Conservation (phyloP, 345 rosid species). For the Lenwebbia sp. region DNA sequence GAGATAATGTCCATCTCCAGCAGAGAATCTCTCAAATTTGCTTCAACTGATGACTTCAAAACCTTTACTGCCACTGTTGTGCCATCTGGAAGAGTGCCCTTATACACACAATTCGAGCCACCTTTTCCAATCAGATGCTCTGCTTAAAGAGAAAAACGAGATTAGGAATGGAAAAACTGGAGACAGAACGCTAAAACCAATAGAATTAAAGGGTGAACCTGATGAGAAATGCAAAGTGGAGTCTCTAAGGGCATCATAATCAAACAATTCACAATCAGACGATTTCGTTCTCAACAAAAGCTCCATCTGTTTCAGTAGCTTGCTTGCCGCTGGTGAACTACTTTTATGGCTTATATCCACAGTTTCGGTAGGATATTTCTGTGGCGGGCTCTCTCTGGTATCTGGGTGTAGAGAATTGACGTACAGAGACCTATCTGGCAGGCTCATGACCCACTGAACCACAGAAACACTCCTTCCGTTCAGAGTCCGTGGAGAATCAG, state of each 20-base stretch:
- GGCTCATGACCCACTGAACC: slow-evolving; percentile 82
- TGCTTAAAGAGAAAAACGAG: not conserved
- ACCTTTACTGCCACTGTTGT: slow-evolving; percentile 64
- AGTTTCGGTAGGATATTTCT: not conserved
- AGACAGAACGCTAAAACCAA: not conserved
- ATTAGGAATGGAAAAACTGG: not conserved
- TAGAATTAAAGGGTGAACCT: slow-evolving; percentile 23
- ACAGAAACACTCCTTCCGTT: slow-evolving; percentile 45
- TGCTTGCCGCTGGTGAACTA: slow-evolving; percentile 6
- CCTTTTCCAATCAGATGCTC: slow-evolving; percentile 78
- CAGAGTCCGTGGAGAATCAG: slow-evolving; percentile 18
- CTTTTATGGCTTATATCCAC: slow-evolving; percentile 5
- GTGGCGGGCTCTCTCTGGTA: not conserved
- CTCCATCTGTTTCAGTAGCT: slow-evolving; percentile 17
- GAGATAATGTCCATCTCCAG: slow-evolving; percentile 67
- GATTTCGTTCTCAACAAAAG: slow-evolving; percentile 27
- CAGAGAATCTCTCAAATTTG: slow-evolving; percentile 48
- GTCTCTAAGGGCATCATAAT: slow-evolving; percentile 39
- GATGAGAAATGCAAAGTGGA: slow-evolving; percentile 66
- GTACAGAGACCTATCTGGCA: slow-evolving; percentile 51
- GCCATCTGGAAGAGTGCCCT: slow-evolving; percentile 66
- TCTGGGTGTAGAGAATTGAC: slow-evolving; percentile 15
- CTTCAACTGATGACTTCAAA: slow-evolving; percentile 47
- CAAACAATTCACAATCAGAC: slow-evolving; percentile 39
- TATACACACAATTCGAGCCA: slow-evolving; percentile 69